Evolutionary conservation across 2,329 filamentous ascomycete species (phyloP).

Genomic region (Alternaria sp.): DNA sequence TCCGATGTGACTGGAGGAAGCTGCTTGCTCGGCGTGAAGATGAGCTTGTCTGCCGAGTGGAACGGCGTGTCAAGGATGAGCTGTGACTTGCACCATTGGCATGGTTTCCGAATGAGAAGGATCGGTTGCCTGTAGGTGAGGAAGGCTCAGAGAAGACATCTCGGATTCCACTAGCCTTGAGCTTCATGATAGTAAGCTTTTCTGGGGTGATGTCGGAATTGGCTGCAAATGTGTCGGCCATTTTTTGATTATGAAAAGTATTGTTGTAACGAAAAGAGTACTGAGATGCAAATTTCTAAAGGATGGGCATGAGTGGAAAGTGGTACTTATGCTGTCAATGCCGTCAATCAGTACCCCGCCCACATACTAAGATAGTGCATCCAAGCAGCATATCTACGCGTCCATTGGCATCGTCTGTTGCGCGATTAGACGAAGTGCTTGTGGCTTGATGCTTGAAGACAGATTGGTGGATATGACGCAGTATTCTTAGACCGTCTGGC

Average conservation of each 20-base stretch:
- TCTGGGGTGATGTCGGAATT: conserved; percentile 28
- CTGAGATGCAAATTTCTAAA: not conserved
- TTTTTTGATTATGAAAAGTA: not conserved
- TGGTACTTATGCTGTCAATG: conserved; percentile 15
- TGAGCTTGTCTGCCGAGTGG: conserved; percentile 26
- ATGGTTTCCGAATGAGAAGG: conserved; percentile 21
- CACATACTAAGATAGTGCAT: not conserved
- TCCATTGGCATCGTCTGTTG: not conserved
- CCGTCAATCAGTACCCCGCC: not conserved
- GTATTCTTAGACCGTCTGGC: not conserved
- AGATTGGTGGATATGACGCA: conserved; percentile 8
- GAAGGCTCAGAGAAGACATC: conserved; percentile 36
- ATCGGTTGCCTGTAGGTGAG: conserved; percentile 20
- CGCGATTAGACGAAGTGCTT: conserved; percentile 1
- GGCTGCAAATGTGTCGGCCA: conserved; percentile 13
- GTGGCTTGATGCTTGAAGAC: conserved; percentile 5
- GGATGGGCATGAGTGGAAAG: not conserved
- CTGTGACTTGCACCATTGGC: conserved; percentile 5
- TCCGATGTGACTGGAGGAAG: conserved; percentile 35
- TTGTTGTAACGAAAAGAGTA: not conserved
- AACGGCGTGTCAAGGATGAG: conserved; percentile 23
- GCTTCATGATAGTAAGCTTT: conserved; percentile 34
- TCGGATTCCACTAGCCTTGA: conserved; percentile 29
- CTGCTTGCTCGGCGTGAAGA: conserved; percentile 31
- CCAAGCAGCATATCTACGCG: not conserved